Evolutionary conservation across 2,329 filamentous ascomycete genomes (phyloP).

Genomic region (Penicillium griseofulvum): DNA sequence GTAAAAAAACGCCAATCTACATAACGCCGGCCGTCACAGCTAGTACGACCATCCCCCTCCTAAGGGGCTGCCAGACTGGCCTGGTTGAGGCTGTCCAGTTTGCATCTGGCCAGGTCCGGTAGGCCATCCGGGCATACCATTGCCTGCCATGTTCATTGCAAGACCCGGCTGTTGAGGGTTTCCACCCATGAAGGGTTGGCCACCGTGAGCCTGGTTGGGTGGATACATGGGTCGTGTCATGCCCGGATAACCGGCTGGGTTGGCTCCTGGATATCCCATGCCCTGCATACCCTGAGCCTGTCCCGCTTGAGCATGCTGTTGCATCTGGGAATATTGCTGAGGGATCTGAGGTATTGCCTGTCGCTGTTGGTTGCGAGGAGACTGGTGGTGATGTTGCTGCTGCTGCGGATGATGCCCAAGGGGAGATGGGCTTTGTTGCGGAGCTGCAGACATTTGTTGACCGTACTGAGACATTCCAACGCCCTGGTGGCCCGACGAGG

Average conservation of each 20-base stretch:
- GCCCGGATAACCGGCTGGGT: constrained; percentile 32
- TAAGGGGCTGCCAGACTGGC: constrained; percentile 38
- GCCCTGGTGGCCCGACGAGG: constrained; percentile 38
- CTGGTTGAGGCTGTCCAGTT: constrained; percentile 39
- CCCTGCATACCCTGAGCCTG: constrained; percentile 28
- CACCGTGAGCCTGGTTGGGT: constrained; percentile 33
- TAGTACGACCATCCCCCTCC: constrained; percentile 42
- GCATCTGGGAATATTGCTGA: constrained; percentile 36
- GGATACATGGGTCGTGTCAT: constrained; percentile 41
- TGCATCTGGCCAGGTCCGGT: constrained; percentile 36
- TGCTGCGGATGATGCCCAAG: constrained; percentile 30
- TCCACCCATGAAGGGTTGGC: constrained; percentile 35
- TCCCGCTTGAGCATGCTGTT: constrained; percentile 32
- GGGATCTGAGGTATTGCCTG: constrained; percentile 38
- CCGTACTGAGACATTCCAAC: constrained; percentile 42
- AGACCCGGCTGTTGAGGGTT: constrained; percentile 38
- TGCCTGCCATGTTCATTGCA: constrained; percentile 37
- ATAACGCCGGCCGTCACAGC: constrained; percentile 23
- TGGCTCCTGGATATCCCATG: constrained; percentile 37
- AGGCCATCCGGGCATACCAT: constrained; percentile 40
- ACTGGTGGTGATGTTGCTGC: constrained; percentile 41
- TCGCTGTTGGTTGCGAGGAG: constrained; percentile 43
- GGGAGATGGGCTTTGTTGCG: constrained; percentile 41
- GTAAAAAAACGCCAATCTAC: constrained; percentile 21
- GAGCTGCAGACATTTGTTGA: constrained; percentile 39